These are phyloP conservation scores for Boletus eberwhitei DNA, from an alignment of 768 basidiomycete genomes.

Conservation along the genomic window DNA sequence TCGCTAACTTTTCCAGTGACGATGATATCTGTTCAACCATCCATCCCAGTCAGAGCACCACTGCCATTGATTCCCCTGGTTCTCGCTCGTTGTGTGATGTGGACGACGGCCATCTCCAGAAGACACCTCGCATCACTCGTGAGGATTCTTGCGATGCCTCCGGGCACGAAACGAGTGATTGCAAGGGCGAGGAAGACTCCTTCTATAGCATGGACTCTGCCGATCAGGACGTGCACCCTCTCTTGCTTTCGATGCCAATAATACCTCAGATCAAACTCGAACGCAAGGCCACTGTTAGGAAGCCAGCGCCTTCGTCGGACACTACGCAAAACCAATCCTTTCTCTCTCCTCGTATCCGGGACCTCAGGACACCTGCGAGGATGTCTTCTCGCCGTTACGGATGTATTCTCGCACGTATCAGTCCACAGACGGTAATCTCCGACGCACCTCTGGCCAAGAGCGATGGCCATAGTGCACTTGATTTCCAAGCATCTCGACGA, in stretches of 20 bases:
- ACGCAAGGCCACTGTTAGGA: constrained; percentile 24
- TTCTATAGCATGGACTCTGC: constrained; percentile 27
- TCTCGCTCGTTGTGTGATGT: neutral
- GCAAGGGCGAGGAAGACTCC: constrained; percentile 16
- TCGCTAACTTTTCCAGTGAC: constrained; percentile 3
- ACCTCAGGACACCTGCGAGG: constrained; percentile 9
- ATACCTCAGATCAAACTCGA: constrained; percentile 29
- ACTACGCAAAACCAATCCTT: neutral
- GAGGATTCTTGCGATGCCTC: neutral
- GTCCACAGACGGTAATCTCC: neutral
- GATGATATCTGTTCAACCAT: neutral
- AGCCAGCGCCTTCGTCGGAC: neutral
- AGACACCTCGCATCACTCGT: neutral
- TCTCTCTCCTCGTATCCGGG: constrained; percentile 22
- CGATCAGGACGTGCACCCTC: constrained; percentile 19
- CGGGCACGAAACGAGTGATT: neutral
- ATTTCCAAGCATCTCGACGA: neutral
- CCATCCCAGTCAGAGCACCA: neutral
- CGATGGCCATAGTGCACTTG: neutral
- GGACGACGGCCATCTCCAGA: neutral
- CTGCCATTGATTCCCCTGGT: neutral
- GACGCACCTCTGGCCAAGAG: neutral
- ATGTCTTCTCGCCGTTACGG: constrained; percentile 19
- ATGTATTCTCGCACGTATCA: neutral
- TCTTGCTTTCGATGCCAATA: constrained; percentile 26